A percentile compares a stretch with the other conserved stretches of the same genome.
Evolutionary conservation across 2,329 filamentous ascomycete species (phyloP).

Genomic region (Penicillium rolfsii): DNA sequence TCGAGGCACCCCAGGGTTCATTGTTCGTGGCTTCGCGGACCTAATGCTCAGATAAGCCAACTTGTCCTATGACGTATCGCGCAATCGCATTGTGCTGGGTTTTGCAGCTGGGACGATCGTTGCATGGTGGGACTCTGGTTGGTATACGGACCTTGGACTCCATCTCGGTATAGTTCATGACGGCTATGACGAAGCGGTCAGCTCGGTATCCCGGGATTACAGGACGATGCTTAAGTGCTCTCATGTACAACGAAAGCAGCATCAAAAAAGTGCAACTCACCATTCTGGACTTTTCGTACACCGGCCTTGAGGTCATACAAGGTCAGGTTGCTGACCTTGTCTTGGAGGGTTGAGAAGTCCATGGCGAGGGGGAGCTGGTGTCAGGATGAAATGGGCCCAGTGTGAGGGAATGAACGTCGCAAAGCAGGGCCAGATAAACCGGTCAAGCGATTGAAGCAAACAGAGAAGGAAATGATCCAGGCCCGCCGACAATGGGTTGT

Average conservation of each 20-base stretch:
- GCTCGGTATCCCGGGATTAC: constrained; percentile 16
- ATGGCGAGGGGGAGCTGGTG: constrained; percentile 54
- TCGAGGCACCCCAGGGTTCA: constrained; percentile 90
- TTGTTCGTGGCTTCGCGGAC: constrained; percentile 99
- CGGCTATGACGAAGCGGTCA: constrained; percentile 60
- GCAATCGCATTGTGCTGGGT: neutral
- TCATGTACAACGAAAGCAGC: constrained; percentile 4
- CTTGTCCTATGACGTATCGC: neutral
- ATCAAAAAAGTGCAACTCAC: constrained; percentile 55
- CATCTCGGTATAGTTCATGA: constrained; percentile 98
- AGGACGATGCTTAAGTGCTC: constrained; percentile 7
- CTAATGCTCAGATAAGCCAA: constrained; percentile 51
- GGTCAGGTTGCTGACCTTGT: constrained; percentile 86
- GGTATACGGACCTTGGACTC: constrained; percentile 63
- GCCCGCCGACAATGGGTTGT: constrained; percentile 21
- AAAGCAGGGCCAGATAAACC: constrained; percentile 1
- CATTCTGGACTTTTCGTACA: constrained; percentile 95
- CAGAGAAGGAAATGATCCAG: constrained; percentile 19
- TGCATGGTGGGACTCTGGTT: constrained; percentile 20
- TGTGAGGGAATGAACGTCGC: constrained; percentile 5
- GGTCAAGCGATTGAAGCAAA: constrained; percentile 18
- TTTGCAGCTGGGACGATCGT: neutral
- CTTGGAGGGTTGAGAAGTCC: constrained; percentile 84
- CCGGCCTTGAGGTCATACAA: constrained; percentile 95
- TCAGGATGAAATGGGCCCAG: constrained; percentile 17